Base-by-base conservation (phyloP, 495 filamentous ascomycete species). In the Pyronema omphalodes region DNA sequence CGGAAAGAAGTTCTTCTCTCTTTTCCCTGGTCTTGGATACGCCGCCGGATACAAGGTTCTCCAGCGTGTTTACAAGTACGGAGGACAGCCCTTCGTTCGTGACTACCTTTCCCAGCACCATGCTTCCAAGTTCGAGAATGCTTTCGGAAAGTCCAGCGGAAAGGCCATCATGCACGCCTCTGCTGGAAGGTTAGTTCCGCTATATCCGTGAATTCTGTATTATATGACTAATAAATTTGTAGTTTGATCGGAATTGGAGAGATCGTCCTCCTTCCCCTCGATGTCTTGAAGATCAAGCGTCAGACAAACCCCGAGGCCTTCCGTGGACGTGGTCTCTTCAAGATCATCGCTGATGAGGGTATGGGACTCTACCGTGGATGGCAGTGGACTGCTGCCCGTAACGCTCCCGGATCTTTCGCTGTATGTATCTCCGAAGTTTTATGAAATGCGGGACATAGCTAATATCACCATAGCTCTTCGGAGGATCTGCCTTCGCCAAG, bases 261-360 rank as follows among this genome's bases (percentile, higher is more conserved):
- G 73, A 91, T 99, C 58, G 75, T 99, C 56, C 74, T 99, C 3
- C 76, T 99, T 18, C 91, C 91, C 41, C 77, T 99, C 35, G 91
- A 99, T 61, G 91, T 99, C 9, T 74, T 99, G 19, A 99, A 99
- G 76, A 99, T 99, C 74, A 96, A 96, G 76, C 83, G 91, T 60
- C 91, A 99, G 71, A 99, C 91, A 37, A 99, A 99, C 76, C 91
- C 91, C 35, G 91, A 95, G 63, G 88, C 91, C 43, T 99, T 99
- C 78, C 76, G 88, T 55, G 88, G 89, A 59, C 83, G 91, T 63
- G 93, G 93, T 49, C 73, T 96, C 15, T 75, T 95, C 66, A 79
- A 76, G 68, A 95, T 99, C 52, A 73, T 99, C 55, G 71, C 75
- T 50, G 91, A 99, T 69, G 91, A 99, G 67, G 93, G 91, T 35